Base-by-base conservation (phyloP, 371 early-diverging fungal species). In the Mucor velutinosus region DNA sequence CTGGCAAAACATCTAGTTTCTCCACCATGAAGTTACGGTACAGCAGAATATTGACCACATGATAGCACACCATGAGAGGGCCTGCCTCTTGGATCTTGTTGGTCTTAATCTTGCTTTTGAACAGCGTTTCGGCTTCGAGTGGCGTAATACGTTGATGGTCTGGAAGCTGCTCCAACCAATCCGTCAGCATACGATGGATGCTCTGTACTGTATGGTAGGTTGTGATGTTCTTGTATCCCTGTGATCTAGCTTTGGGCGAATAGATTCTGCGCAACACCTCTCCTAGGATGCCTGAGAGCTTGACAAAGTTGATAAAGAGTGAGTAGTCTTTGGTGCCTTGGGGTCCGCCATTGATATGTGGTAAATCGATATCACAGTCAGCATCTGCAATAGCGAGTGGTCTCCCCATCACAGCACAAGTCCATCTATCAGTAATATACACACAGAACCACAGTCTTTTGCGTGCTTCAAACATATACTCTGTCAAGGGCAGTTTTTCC, bases 1-100 rank as follows among this genome's bases (percentile, higher is more conserved):
- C 76, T n/a, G 69, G 55, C 21, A 57, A 58, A 10, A 65, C 60
- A 8, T 72, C 58, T 14, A 64, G 55, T 33, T 61, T 66, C 43
- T 76, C 70, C 1, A 78, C 71, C 27, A 83, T 65, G 47, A 77
- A 87, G 1, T 85, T 87, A 15, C 88, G 77, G 60, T 87, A 83
- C 11, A 89, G 66, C 27, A 89, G 66, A 23, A 89, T 80, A 4
- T 67, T 63, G 1, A 83, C 73, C 8, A 70, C 67, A 39, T 83
- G 69, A 65, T 78, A 78, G 32, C 83, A 80, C 7, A 78, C 73
- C 30, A 82, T 83, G 17, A 89, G 60, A 17, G 85, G 84, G 32
- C 88, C 86, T 29, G 75, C 72, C 23, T 67, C 66, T 37, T 58
- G 49, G 0, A 62, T 23, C 37, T 70, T 70, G 33, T 63, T 58